A percentile compares a stretch with the other conserved stretches of the same genome.
Evolutionary conservation across 1,139 yeast genomes (phyloP).

Genomic region (Candida neerlandica): DNA sequence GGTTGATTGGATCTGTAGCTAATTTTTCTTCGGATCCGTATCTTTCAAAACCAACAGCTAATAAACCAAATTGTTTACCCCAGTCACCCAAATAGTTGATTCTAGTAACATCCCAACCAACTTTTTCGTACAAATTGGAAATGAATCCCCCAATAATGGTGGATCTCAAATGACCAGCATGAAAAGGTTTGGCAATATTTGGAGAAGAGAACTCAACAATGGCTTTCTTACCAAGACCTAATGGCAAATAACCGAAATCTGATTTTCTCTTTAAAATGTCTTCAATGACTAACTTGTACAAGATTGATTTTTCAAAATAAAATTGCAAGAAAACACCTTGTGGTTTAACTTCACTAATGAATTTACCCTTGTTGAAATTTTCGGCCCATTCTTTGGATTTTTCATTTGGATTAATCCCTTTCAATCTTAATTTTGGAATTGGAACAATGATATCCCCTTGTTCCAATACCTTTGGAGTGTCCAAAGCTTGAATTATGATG

Average conservation of each 20-base stretch:
- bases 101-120: constrained; percentile 89
- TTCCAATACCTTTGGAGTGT: constrained; percentile 81
- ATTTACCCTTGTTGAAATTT: constrained; percentile 66
- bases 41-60: constrained; percentile 88
- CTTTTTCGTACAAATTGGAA: constrained; percentile 82
- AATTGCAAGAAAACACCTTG: constrained; percentile 94
- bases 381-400: constrained; percentile 84
- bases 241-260: constrained; percentile 72
- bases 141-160: constrained; percentile 98
- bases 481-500: constrained; percentile 81
- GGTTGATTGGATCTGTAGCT: constrained; percentile 83
- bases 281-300: constrained; percentile 70
- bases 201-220: constrained; percentile 95
- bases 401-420: constrained; percentile 82
- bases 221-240: constrained; percentile 74
- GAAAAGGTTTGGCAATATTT: constrained; percentile 98
- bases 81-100: constrained; percentile 97
- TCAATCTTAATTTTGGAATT: constrained; percentile 87
- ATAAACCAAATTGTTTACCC: constrained; percentile 98
- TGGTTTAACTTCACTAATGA: constrained; percentile 69
- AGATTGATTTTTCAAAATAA: constrained; percentile 67
- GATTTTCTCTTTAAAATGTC: constrained; percentile 65
- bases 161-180: constrained; percentile 97
- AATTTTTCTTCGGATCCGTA: constrained; percentile 82
- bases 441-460: constrained; percentile 95